These are phyloP conservation scores for Backusella tarrabulga DNA, from an alignment of 192 early-diverging fungal species.

Conservation along the genomic window DNA sequence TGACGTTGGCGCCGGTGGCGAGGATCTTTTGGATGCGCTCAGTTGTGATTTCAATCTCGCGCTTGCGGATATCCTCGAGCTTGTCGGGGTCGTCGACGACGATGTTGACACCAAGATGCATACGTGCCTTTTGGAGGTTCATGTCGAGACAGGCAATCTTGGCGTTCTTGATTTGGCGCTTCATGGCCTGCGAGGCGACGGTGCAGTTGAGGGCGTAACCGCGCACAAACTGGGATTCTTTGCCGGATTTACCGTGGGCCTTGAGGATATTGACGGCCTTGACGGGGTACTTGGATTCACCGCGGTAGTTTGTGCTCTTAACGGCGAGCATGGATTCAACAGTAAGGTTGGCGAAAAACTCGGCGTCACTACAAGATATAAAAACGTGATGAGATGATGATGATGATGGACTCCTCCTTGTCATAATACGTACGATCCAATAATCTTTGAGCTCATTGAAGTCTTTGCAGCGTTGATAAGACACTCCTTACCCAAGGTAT, in stretches of 20 bases:
- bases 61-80: constrained; percentile 92
- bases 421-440: constrained; percentile 73
- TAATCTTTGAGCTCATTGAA: constrained; percentile 96
- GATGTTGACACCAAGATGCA: constrained; percentile 98
- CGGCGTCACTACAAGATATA: constrained; percentile 67
- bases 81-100: constrained; percentile 98
- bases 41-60: constrained; percentile 87
- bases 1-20: constrained; percentile 92
- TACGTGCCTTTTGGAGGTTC: constrained; percentile 97
- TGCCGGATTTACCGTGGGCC: constrained; percentile 91
- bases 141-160: constrained; percentile 98
- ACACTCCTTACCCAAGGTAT: constrained; percentile 88
- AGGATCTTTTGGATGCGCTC: constrained; percentile 97
- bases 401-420: background rate
- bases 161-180: constrained; percentile 80
- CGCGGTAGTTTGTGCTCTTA: constrained; percentile 79
- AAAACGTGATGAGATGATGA: background rate
- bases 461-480: constrained; percentile 98
- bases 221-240: constrained; percentile 84
- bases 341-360: constrained; percentile 95
- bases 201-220: constrained; percentile 99
- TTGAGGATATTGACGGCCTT: constrained; percentile 98
- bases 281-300: constrained; percentile 92
- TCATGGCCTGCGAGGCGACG: constrained; percentile 95
- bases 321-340: constrained; percentile 94